These are phyloP conservation scores for Candida pseudofarinosa DNA, from an alignment of 805 yeast species.

Conservation along the genomic window DNA sequence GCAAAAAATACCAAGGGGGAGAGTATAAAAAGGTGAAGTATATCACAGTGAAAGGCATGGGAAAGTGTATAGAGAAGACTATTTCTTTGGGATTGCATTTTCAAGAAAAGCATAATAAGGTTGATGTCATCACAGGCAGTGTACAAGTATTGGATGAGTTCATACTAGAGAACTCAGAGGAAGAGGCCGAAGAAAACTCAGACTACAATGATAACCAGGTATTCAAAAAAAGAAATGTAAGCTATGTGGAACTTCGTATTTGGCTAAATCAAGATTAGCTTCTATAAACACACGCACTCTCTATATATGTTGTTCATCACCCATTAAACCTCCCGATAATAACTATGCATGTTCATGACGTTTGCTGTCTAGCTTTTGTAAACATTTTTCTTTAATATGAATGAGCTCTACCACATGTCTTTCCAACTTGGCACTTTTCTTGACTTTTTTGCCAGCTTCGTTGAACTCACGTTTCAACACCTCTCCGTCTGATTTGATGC, in stretches of 20 bases:
- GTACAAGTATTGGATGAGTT: conserved; percentile 73
- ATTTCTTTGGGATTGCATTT: conserved; percentile 61
- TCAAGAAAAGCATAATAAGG: conserved; percentile 44
- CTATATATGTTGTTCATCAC: background rate
- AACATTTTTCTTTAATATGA: conserved; percentile 40
- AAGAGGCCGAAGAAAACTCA: conserved; percentile 7
- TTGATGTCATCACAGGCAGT: conserved; percentile 62
- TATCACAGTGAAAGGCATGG: conserved; percentile 70
- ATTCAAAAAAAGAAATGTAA: conserved; percentile 42
- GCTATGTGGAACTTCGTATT: conserved; percentile 45
- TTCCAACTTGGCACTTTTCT: conserved; percentile 35
- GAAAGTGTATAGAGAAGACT: conserved; percentile 58
- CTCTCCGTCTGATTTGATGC: conserved; percentile 17
- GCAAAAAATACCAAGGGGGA: conserved; percentile 24
- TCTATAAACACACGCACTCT: background rate
- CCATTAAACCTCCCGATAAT: background rate
- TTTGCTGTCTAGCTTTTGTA: conserved; percentile 13
- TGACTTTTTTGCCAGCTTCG: conserved; percentile 19
- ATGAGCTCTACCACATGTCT: conserved; percentile 51
- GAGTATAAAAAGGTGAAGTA: conserved; percentile 39
- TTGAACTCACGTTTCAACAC: conserved; percentile 6
- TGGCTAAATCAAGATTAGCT: conserved; percentile 22
- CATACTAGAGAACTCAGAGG: conserved; percentile 4
- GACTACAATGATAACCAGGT: conserved; percentile 29
- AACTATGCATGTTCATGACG: background rate